phyloP scores from a whole-genome alignment of 225 moss, liverwort and hornwort genomes.

The Takakia lepidozioides region DNA sequence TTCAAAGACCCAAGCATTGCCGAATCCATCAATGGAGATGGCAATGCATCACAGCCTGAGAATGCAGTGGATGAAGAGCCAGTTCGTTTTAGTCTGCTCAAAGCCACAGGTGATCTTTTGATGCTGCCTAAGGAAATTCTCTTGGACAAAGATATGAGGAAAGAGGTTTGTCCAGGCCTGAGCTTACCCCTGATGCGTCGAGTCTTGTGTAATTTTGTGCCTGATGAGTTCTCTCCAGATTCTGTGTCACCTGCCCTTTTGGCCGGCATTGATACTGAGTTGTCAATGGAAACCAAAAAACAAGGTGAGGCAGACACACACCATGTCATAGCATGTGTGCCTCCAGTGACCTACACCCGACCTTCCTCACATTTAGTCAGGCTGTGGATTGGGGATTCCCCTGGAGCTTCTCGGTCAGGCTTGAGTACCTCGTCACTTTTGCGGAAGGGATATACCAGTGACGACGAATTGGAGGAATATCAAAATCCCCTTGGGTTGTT shows the following conservation, averaged over 20 bases:
- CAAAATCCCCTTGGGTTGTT: slow-evolving; percentile 11
- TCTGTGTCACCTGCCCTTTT: slow-evolving; percentile 80
- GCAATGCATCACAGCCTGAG: slow-evolving; percentile 8
- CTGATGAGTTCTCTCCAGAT: slow-evolving; percentile 88
- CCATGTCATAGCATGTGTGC: slow-evolving; percentile 50
- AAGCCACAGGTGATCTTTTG: slow-evolving; percentile 59
- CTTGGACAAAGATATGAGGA: slow-evolving; percentile 64
- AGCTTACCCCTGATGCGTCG: slow-evolving; percentile 69
- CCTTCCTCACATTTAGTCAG: slow-evolving; percentile 58
- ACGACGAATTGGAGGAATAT: slow-evolving; percentile 79
- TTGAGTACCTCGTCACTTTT: slow-evolving; percentile 56
- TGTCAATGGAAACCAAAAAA: slow-evolving; percentile 58
- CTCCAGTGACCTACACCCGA: slow-evolving; percentile 48
- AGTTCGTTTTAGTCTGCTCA: slow-evolving; percentile 48
- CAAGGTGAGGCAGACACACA: slow-evolving; percentile 45
- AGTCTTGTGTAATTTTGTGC: slow-evolving; percentile 70
- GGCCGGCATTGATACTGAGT: slow-evolving; percentile 90
- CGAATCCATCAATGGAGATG: slow-evolving; percentile 21
- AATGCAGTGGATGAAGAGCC: slow-evolving; percentile 18
- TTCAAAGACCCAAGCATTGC: slow-evolving; percentile 41
- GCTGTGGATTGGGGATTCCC: slow-evolving; percentile 74
- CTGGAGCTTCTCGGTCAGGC: slow-evolving; percentile 39
- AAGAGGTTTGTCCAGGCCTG: slow-evolving; percentile 80
- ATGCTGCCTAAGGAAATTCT: slow-evolving; percentile 84
- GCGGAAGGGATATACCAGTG: slow-evolving; percentile 83